Base-by-base conservation (phyloP, 192 early-diverging fungal genomes). In the Phlyctochytrium planicorne region DNA sequence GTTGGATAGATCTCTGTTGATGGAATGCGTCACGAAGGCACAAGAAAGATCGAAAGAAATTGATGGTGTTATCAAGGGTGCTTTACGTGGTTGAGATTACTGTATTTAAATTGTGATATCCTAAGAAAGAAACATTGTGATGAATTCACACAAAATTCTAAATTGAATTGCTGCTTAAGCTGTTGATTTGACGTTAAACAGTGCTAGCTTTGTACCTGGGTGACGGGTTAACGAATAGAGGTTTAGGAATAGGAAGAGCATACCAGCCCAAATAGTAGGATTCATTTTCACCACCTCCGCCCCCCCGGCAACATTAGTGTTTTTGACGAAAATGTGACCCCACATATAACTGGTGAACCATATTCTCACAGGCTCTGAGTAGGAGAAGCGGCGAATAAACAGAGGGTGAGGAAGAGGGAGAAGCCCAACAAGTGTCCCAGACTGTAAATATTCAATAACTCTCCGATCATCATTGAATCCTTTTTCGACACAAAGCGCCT, bases 391-490 rank as follows among this genome's bases (percentile, higher is more conserved):
- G 17, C 78, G 65, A 34, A 73, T 64, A 50, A 67, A 73, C 30
- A 84, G 65, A 30, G 77, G 80, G 59, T 82, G 82, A 31, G 82
- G 82, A 14, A 71, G 66, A 16, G 82, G 80, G 20, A 84, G 67
- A 1, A 84, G 33, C 1, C 82, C 82, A 25, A 84, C 82, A 32
- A 82, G 61, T 4, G 82, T 84, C 52, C 77, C 77, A 23, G 50
- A 68, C 30, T 72, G 29, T 17, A 91, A 70, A 53, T 75, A 87
- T 14, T 86, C 88, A 10, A 87, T 62, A 0, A 85, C 80, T 25
- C 81, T 80, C 3, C 83, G 75, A 30, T 93, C 90, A 25, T 83
- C 81, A 40, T 87, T 87, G 30, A 87, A 69, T 2, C 77, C 70
- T 52, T 91, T 82, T 3, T 77, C 66, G 10, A 87, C 69, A 53